Conservation (phyloP, 2,329 filamentous ascomycete genomes). For the Lanzia echinophila region DNA sequence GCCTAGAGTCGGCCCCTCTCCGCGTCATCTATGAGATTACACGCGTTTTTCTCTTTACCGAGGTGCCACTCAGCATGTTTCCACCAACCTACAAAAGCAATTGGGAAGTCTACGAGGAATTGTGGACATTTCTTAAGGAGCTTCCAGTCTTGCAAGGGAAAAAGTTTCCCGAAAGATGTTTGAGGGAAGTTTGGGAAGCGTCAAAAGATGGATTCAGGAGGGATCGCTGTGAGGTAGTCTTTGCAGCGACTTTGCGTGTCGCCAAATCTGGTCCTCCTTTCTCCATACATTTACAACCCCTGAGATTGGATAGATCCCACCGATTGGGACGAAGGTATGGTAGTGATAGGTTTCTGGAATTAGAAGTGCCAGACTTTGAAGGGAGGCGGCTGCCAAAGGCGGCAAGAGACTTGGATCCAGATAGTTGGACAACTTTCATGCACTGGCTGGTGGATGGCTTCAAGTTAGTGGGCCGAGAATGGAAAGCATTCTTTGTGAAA, state of each 20-base stretch:
- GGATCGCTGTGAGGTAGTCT: constrained; percentile 37
- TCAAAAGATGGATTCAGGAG: constrained; percentile 14
- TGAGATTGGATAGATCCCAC: constrained; percentile 43
- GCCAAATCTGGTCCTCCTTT: constrained; percentile 36
- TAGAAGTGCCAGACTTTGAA: constrained; percentile 42
- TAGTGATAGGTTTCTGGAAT: constrained; percentile 50
- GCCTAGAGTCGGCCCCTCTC: constrained; percentile 14
- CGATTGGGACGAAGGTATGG: constrained; percentile 51
- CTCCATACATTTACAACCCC: constrained; percentile 40
- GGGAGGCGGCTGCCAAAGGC: constrained; percentile 24
- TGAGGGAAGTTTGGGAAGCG: constrained; percentile 38
- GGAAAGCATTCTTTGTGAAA: constrained; percentile 27
- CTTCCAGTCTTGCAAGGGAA: constrained; percentile 39
- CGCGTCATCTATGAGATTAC: constrained; percentile 27
- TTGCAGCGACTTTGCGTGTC: constrained; percentile 38
- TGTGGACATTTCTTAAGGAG: constrained; percentile 38
- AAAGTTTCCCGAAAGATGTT: constrained; percentile 42
- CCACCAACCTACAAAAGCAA: constrained; percentile 5
- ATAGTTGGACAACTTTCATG: constrained; percentile 32
- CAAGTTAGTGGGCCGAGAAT: constrained; percentile 23
- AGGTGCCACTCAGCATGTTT: constrained; percentile 18
- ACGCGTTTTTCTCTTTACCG: constrained; percentile 24
- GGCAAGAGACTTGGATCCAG: constrained; percentile 29
- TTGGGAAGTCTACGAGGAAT: constrained; percentile 39
- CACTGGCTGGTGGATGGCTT: constrained; percentile 34